Evolutionary conservation across 352 stramenopile genomes (phyloP).

Genomic region (Pythium dissotocum): DNA sequence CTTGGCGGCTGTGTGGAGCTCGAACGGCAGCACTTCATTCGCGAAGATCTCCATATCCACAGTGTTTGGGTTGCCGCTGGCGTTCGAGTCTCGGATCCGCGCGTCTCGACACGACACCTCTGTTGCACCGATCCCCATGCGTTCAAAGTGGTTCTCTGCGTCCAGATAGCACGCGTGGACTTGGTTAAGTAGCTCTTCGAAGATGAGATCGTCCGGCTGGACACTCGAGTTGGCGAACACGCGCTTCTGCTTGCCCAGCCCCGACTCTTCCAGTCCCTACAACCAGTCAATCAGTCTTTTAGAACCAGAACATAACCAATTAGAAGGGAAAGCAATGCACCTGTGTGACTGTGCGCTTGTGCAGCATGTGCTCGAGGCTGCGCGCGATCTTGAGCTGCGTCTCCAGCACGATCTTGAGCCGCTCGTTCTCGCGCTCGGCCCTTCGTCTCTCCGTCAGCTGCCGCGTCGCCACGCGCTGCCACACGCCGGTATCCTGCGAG

Average conservation of each 20-base stretch:
- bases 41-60: slow-evolving; percentile 23
- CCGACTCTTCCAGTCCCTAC: slow-evolving; percentile 22
- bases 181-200: slow-evolving; percentile 15
- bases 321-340: no score
- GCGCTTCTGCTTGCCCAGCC: slow-evolving; percentile 18
- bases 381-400: slow-evolving; percentile 6
- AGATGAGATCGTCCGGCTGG: slow-evolving; percentile 8
- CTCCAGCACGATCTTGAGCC: slow-evolving; percentile 4
- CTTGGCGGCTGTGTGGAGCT: slow-evolving; percentile 15
- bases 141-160: slow-evolving; percentile 11
- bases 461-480: background rate
- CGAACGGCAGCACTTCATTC: slow-evolving; percentile 22
- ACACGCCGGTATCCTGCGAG: background rate
- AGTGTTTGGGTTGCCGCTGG: slow-evolving; percentile 1
- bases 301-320: no score
- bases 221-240: slow-evolving; percentile 16
- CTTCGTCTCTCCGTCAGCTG: background rate
- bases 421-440: slow-evolving; percentile 5
- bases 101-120: slow-evolving; percentile 24
- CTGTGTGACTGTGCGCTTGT: background rate
- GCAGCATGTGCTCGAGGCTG: background rate
- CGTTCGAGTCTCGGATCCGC: slow-evolving; percentile 2
- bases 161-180: slow-evolving; percentile 23
- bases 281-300: no score
- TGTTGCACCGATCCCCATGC: slow-evolving; percentile 15